These are phyloP conservation scores for Acacia pycnantha DNA, from an alignment of 331 rosid species.

Conservation along the genomic window DNA sequence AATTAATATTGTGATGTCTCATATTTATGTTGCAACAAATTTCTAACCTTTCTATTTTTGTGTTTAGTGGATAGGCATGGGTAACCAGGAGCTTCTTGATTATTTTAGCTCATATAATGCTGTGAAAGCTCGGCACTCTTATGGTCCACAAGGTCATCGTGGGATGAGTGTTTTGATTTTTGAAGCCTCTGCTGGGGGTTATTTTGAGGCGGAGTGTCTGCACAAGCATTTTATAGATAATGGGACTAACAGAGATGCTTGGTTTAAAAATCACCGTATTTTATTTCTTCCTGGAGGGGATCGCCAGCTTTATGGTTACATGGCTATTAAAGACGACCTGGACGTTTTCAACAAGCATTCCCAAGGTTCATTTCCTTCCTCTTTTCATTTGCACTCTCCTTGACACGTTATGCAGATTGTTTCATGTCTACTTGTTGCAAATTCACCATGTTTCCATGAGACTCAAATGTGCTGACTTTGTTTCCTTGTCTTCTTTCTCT, in stretches of 20 bases:
- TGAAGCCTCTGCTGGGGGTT: conserved; percentile 87
- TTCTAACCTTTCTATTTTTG: conserved; percentile 11
- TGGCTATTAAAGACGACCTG: conserved; percentile 74
- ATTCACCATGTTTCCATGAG: conserved; percentile 11
- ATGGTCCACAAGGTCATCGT: conserved; percentile 51
- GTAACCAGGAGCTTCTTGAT: conserved; percentile 85
- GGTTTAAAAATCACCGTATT: conserved; percentile 45
- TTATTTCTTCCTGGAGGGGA: conserved; percentile 63
- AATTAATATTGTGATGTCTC: not conserved
- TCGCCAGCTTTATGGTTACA: conserved; percentile 77
- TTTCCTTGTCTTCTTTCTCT: conserved; percentile 4
- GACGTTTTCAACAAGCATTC: conserved; percentile 66
- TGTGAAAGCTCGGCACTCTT: conserved; percentile 49
- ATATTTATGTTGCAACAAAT: conserved; percentile 9
- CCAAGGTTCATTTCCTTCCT: conserved; percentile 60
- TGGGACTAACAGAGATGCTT: conserved; percentile 68
- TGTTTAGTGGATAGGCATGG: conserved; percentile 86
- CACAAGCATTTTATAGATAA: conserved; percentile 52
- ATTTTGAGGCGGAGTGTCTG: conserved; percentile 75
- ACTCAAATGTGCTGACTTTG: conserved; percentile 8
- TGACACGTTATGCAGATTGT: not conserved
- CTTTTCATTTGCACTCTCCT: conserved; percentile 25
- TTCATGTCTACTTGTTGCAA: not conserved
- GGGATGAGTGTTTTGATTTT: conserved; percentile 65
- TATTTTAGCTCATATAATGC: conserved; percentile 59